Base-by-base conservation (phyloP, 2,329 filamentous ascomycete species). In the Sarocladiaceae sp. region DNA sequence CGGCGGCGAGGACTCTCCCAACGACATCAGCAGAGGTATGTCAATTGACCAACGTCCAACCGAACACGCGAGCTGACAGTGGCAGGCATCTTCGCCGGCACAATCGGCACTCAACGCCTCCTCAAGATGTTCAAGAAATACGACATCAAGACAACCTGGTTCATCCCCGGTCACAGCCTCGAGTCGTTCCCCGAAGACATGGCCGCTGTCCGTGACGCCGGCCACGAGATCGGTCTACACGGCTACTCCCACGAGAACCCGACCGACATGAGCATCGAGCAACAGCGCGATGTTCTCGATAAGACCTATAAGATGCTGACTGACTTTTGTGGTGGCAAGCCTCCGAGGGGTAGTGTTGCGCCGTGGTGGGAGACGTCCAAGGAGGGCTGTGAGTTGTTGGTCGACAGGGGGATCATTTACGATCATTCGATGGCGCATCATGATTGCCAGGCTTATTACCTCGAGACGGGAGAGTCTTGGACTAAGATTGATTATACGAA, bases 221-320 rank as follows among this genome's bases (percentile, higher is more conserved):
- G 72, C 0, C 74, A 77, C 55, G 71, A 76, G 58, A 75, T 76
- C 13, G 73, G 78, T 12, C 73, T 81, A n/a, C 87, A 90, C 56
- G 87, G 85, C 4, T 90, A 90, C 67, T 83, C 78, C 0, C 86
- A 90, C 60, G 87, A 90, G 63, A 90, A 90, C 59, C 86, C 87
- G 0, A 75, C 74, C 0, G 79, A 84, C 53, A 88, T 90, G 86
- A 86, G 77, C 0, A 64, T 87, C 1, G 86, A 90, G 62, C 88
- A 92, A 68, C 87, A 92, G 65, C 78, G 78, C 13, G 86, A 88
- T 53, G 84, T 92, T 15, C 76, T 93, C 5, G 83, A 87, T 60
- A 88, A 88, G 67, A 89, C 86, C 17, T 89, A 84, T 63, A 77
- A 78, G 20, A 75, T 90, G 66, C 76, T 90, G 29, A 88, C 82